Conservation (phyloP, 192 early-diverging fungal genomes). For the Entophlyctis helioformis region DNA sequence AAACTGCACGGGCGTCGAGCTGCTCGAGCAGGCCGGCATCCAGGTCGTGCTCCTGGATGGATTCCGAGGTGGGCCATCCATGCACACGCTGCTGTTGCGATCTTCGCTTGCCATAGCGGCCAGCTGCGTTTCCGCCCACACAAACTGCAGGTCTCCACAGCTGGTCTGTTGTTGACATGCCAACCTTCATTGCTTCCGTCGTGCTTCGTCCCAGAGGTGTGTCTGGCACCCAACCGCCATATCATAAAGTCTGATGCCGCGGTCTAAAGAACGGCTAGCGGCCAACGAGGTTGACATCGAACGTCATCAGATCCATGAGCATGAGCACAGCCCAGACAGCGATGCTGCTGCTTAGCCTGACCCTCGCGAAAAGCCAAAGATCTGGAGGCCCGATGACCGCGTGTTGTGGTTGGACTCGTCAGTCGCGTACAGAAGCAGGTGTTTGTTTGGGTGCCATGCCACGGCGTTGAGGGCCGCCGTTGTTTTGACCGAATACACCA, state of each 20-base stretch:
- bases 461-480: conserved; percentile 59
- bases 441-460: conserved; percentile 67
- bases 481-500: conserved; percentile 54
- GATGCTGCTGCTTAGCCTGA: too few species aligned
- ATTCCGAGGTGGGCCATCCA: conserved; percentile 30
- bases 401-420: conserved; percentile 37
- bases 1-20: conserved; percentile 56
- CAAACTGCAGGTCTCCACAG: too few species aligned
- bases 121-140: too few species aligned
- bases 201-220: conserved; percentile 32
- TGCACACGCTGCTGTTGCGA: too few species aligned
- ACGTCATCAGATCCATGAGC: too few species aligned
- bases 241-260: conserved; percentile 10
- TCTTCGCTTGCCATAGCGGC: too few species aligned
- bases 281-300: too few species aligned
- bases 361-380: too few species aligned
- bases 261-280: too few species aligned
- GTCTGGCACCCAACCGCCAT: conserved; percentile 62
- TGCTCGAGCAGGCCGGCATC: conserved; percentile 59
- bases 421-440: conserved; percentile 66
- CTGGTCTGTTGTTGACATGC: neutral
- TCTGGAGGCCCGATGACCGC: too few species aligned
- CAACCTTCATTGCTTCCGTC: neutral
- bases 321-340: too few species aligned
- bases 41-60: conserved; percentile 59